Evolutionary conservation across 768 basidiomycete genomes (phyloP), one percentile per base, ranked within the genome.

Genomic region (Leccinum incarnatum): DNA sequence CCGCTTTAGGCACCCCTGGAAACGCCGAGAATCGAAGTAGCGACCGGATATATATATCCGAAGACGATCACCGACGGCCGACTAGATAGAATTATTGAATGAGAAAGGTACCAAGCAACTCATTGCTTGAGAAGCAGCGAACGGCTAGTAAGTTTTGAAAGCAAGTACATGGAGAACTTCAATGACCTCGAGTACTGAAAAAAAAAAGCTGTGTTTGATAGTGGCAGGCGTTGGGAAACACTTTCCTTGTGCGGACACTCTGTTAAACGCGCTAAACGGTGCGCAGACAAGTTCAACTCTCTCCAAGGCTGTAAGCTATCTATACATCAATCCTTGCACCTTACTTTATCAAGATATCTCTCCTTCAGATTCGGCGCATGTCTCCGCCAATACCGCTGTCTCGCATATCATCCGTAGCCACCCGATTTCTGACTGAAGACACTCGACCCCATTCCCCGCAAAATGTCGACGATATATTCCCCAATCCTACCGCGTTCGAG

Each of bases 361-460:
- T 21, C 17, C 0, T 30, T 30, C 30, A 11, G 32, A 40, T 36
- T 29, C 25, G 19, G 32, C 30, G 40, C 49, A 73, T 73, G 72
- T 69, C 73, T 56, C 69, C 62, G 60, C 53, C 72, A 58, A 73
- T 73, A 40, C 73, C 72, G 4, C 66, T 73, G 27, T 40, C 61
- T n/a, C 62, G 61, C 29, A 9, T 72, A 11, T 61, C 72, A 36
- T 60, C 69, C 2, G 60, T 68, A 14, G 59, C 72, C 8, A 58
- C 74, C 51, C 72, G 69, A 42, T 79, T 83, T 63, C 71, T 81
- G 25, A 79, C 76, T 1, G 82, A 84, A 68, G 79, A 81, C 19
- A 53, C 64, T 1, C 67, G 60, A 6, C 27, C 60, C 6, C 66
- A 66, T 14, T 69, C 78, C 4, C 74, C 77, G 2, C 70, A 68